Conservation (phyloP, 208 protist genomes). For the Lotmaria passim region DNA sequence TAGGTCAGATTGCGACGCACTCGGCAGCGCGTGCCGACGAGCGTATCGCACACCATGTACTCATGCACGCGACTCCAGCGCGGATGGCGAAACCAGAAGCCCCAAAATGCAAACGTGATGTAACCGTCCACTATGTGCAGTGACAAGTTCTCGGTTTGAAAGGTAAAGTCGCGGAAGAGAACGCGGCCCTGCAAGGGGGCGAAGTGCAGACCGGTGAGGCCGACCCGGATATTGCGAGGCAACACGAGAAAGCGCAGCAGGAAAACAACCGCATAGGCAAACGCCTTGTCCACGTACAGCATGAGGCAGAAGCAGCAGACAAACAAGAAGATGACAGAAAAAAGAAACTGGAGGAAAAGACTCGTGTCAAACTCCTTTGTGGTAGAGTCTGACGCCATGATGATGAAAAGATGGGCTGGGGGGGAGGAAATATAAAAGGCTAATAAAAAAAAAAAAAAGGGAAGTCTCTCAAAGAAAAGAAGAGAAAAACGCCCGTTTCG, state of each 20-base stretch:
- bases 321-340: conserved; percentile 72
- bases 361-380: conserved; percentile 43
- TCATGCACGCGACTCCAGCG: conserved; percentile 73
- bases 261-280: conserved; percentile 50
- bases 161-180: conserved; percentile 77
- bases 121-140: conserved; percentile 88
- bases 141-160: conserved; percentile 81
- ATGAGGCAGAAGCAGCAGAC: conserved; percentile 67
- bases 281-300: conserved; percentile 60
- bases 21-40: conserved; percentile 75
- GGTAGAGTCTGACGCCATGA: background rate
- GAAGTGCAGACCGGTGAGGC: conserved; percentile 60
- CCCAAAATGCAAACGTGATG: conserved; percentile 79
- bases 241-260: conserved; percentile 73
- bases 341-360: conserved; percentile 72
- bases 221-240: conserved; percentile 56
- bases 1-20: conserved; percentile 56
- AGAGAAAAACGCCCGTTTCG: too few relatives aligned
- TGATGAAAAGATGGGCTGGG: background rate
- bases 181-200: conserved; percentile 69
- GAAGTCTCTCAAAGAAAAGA: too few relatives aligned
- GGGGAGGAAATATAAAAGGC: background rate
- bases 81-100: conserved; percentile 54
- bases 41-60: conserved; percentile 71
- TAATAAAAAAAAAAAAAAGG: too few relatives aligned